A percentile compares a stretch with the other conserved stretches of the same genome.
Conservation (phyloP, 225 moss, liverwort and hornwort species). For the Pseudoscleropodium purum region DNA sequence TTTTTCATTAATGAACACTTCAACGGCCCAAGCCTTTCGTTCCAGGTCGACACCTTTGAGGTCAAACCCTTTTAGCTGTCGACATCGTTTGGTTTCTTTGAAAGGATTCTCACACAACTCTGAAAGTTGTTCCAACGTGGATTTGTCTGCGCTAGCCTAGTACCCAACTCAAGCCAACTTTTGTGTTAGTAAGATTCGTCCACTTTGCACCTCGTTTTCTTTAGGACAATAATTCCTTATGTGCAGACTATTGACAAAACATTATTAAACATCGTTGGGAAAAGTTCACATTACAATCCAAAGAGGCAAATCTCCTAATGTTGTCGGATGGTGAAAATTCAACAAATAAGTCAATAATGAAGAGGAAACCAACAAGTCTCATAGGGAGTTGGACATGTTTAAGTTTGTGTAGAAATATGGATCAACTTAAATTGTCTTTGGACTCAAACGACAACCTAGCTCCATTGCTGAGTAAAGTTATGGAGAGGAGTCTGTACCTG, state of each 20-base stretch:
- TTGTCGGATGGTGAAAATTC: background rate
- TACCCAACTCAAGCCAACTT: background rate
- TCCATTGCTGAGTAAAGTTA: background rate
- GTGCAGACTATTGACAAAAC: background rate
- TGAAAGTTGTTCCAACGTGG: conserved; percentile 33
- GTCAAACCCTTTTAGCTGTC: conserved; percentile 40
- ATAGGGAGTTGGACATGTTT: too few relatives aligned
- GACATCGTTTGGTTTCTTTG: conserved; percentile 49
- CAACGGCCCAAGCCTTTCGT: conserved; percentile 48
- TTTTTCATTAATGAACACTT: conserved; percentile 53
- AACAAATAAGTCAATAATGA: background rate
- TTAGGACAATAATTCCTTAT: background rate
- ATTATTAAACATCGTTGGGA: too few relatives aligned
- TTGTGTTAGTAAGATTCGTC: background rate
- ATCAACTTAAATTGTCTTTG: background rate
- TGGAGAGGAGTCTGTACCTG: conserved; percentile 21
- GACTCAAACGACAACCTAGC: background rate
- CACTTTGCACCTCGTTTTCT: background rate
- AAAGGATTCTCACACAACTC: conserved; percentile 64
- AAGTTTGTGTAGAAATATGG: background rate
- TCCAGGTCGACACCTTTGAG: conserved; percentile 31
- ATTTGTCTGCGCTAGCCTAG: conserved; percentile 24
- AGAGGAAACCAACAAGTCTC: background rate
- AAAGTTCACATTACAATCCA: background rate
- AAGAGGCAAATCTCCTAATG: background rate